A percentile compares a stretch with the other conserved stretches of the same genome.
These are phyloP conservation scores for Colletotrichum truncatum DNA, from an alignment of 2,329 filamentous ascomycete species.

Conservation along the genomic window DNA sequence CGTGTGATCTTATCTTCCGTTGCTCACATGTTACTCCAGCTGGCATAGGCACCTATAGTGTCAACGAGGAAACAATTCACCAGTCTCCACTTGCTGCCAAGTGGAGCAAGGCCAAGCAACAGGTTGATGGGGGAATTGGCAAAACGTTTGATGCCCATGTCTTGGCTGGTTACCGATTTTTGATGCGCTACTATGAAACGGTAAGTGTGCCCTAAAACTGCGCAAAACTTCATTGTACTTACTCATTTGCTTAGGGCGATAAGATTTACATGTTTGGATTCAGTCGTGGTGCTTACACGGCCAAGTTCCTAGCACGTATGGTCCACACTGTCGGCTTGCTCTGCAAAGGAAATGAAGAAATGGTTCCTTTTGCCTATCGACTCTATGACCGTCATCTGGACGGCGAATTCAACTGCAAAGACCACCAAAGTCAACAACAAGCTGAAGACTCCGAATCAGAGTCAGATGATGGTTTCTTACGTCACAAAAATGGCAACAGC, in stretches of 20 bases:
- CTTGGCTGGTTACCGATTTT: constrained; percentile 60
- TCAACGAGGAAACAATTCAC: constrained; percentile 50
- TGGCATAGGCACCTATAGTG: constrained; percentile 59
- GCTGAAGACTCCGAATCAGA: background rate
- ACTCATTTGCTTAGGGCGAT: constrained; percentile 44
- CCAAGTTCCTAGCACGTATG: constrained; percentile 61
- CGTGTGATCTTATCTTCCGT: background rate
- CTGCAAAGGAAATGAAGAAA: constrained; percentile 61
- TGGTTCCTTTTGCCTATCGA: constrained; percentile 59
- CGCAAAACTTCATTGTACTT: background rate
- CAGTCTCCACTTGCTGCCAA: constrained; percentile 42
- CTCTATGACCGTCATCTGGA: constrained; percentile 51
- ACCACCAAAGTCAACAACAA: constrained; percentile 34
- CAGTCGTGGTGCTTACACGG: constrained; percentile 60
- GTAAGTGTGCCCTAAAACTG: constrained; percentile 37
- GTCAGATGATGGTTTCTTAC: background rate
- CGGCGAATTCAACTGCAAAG: constrained; percentile 41
- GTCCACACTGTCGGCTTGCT: constrained; percentile 57
- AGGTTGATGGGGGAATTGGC: constrained; percentile 52
- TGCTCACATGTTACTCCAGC: constrained; percentile 36
- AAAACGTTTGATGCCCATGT: constrained; percentile 61
- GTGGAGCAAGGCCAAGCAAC: constrained; percentile 45
- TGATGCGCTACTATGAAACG: constrained; percentile 61
- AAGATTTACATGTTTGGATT: constrained; percentile 65
- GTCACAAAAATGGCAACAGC: background rate